Evolutionary conservation across 2,329 filamentous ascomycete species (phyloP).

Genomic region (Fusarium sp.): DNA sequence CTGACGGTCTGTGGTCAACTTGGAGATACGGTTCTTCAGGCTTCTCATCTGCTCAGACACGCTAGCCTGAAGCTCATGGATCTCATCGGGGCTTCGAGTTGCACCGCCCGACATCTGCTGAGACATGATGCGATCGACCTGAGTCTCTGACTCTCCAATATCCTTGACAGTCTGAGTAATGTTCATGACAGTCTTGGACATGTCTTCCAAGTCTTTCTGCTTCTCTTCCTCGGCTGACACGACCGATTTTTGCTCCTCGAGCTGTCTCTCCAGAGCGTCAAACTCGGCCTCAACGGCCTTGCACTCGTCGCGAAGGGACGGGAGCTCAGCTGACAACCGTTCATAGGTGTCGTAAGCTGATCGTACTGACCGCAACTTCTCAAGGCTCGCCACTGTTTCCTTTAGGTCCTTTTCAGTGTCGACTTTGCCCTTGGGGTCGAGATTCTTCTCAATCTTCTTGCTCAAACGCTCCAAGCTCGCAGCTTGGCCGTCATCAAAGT

Average conservation of each 20-base stretch:
- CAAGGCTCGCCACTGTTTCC: slow-evolving; percentile 58
- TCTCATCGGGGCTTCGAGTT: slow-evolving; percentile 78
- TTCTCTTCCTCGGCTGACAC: slow-evolving; percentile 70
- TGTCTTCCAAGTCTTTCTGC: slow-evolving; percentile 75
- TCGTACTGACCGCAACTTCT: slow-evolving; percentile 67
- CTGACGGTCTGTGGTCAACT: slow-evolving; percentile 74
- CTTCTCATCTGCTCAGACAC: slow-evolving; percentile 71
- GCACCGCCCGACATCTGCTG: slow-evolving; percentile 74
- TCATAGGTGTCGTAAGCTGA: slow-evolving; percentile 77
- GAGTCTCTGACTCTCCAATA: slow-evolving; percentile 71
- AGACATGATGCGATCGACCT: slow-evolving; percentile 76
- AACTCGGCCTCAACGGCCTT: slow-evolving; percentile 67
- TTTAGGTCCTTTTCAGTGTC: slow-evolving; percentile 69
- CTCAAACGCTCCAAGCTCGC: slow-evolving; percentile 68
- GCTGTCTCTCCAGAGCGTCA: slow-evolving; percentile 63
- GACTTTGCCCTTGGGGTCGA: slow-evolving; percentile 68
- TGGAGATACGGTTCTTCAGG: slow-evolving; percentile 69
- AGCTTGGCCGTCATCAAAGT: slow-evolving; percentile 67
- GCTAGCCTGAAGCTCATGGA: slow-evolving; percentile 76
- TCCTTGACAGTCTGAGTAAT: slow-evolving; percentile 78
- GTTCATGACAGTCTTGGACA: slow-evolving; percentile 76
- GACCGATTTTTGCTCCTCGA: slow-evolving; percentile 72
- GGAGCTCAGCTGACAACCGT: slow-evolving; percentile 75
- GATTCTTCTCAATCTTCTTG: slow-evolving; percentile 69
- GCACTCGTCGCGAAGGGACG: slow-evolving; percentile 69